These are phyloP conservation scores for Hygrophorus russula DNA, from an alignment of 768 basidiomycete species.

Conservation along the genomic window DNA sequence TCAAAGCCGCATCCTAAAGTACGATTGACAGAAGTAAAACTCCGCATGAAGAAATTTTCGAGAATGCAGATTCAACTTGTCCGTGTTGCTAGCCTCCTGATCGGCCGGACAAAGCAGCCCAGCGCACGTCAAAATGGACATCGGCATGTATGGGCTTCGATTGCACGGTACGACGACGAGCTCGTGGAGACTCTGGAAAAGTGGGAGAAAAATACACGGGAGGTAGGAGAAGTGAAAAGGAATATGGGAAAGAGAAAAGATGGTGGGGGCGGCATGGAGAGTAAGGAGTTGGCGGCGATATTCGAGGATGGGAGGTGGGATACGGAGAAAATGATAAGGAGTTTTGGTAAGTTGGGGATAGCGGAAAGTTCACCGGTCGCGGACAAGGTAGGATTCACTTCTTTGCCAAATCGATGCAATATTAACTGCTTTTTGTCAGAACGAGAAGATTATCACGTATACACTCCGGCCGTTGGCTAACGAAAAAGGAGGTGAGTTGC, in stretches of 20 bases:
- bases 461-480: constrained; percentile 35
- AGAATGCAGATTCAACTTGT: constrained; percentile 39
- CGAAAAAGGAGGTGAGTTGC: constrained; percentile 27
- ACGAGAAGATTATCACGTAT: constrained; percentile 23
- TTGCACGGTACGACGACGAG: constrained; percentile 72
- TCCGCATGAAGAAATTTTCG: constrained; percentile 51
- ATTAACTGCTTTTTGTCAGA: too few relatives aligned
- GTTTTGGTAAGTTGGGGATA: constrained; percentile 55
- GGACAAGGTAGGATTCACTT: too few relatives aligned
- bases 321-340: constrained; percentile 63
- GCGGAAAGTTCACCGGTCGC: constrained; percentile 14
- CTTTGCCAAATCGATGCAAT: too few relatives aligned
- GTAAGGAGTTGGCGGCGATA: constrained; percentile 25
- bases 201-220: constrained; percentile 48
- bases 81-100: constrained; percentile 43
- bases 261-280: constrained; percentile 23
- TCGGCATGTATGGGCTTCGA: constrained; percentile 54
- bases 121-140: constrained; percentile 11
- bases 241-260: constrained; percentile 28
- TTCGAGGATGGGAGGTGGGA: constrained; percentile 59
- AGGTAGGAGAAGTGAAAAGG: constrained; percentile 10
- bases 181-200: constrained; percentile 52
- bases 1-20: constrained; percentile 26
- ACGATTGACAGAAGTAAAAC: constrained; percentile 40
- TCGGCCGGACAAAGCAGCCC: constrained; percentile 31